These are phyloP conservation scores for Amanita subjunquillea DNA, from an alignment of 768 basidiomycete genomes.

Conservation along the genomic window DNA sequence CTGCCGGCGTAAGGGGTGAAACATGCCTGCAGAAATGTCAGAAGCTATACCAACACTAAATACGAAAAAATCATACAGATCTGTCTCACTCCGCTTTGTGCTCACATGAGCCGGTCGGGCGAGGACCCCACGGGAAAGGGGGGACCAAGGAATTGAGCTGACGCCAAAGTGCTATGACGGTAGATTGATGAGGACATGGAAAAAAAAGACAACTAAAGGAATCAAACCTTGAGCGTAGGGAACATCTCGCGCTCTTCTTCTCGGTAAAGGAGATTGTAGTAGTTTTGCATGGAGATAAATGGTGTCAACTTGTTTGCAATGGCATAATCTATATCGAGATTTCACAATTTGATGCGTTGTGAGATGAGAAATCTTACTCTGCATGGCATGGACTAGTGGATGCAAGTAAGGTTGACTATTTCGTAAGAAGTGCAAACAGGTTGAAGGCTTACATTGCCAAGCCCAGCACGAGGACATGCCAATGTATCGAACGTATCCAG, in stretches of 20 bases:
- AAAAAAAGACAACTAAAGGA: not conserved
- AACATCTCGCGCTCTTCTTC: slow-evolving; percentile 34
- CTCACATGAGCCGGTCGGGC: slow-evolving; percentile 31
- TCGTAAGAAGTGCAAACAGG: too few species aligned
- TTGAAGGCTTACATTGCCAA: too few species aligned
- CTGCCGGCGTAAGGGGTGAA: not conserved
- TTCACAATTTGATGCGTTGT: not conserved
- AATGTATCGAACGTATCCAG: too few species aligned
- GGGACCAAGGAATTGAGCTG: slow-evolving; percentile 51
- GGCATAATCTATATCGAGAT: slow-evolving; percentile 45
- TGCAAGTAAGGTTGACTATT: not conserved
- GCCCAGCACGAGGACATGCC: too few species aligned
- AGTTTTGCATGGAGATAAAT: slow-evolving; percentile 21
- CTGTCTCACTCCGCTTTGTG: not conserved
- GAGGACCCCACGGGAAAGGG: slow-evolving; percentile 41
- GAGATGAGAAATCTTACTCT: not conserved
- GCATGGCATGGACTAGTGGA: slow-evolving; percentile 1
- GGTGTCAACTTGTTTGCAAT: slow-evolving; percentile 44
- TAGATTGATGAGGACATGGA: not conserved
- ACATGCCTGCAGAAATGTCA: not conserved
- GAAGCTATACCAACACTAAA: not conserved
- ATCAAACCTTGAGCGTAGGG: slow-evolving; percentile 6
- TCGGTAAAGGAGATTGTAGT: slow-evolving; percentile 49
- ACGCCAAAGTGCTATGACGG: slow-evolving; percentile 35
- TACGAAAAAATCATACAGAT: not conserved